Evolutionary conservation across 2,329 filamentous ascomycete species (phyloP), one percentile per base, ranked within the genome.

Genomic region (Orbilia javanica): DNA sequence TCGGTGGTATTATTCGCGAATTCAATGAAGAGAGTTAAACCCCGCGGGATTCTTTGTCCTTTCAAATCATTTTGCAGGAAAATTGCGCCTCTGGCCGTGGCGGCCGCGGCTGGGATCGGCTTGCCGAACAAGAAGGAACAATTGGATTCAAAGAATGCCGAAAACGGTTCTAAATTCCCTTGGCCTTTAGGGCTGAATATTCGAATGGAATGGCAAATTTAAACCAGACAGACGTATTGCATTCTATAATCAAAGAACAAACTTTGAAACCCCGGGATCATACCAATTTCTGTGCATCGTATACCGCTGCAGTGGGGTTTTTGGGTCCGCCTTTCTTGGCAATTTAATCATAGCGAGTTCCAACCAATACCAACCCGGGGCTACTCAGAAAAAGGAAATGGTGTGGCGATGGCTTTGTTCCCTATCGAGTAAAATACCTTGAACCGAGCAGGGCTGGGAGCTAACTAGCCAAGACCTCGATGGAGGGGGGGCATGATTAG

Each of bases 401-500:
- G 68, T 72, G 68, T 53, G 55, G 63, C 29, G n/a, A n/a, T n/a
- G n/a, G n/a, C n/a, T n/a, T n/a, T n/a, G n/a, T n/a, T n/a, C n/a
- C n/a, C n/a, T n/a, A n/a, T n/a, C n/a, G n/a, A n/a, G n/a, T n/a
- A n/a, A n/a, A n/a, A n/a, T 46, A 42, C 57, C 10, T 27, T 27
- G 34, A 46, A 64, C n/a, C n/a, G n/a, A 71, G 64, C 68, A 71
- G 22, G 68, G 68, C 48, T 72, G 25, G 48, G 34, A 6, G 52
- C 34, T 36, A 36, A 36, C 52, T 55, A 36, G 27, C 22, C 25
- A 31, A 15, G 5, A n/a, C n/a, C n/a, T 34, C 29, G 13, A 55
- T 55, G 52, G 36, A n/a, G n/a, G n/a, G n/a, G n/a, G n/a, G n/a
- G n/a, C n/a, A n/a, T n/a, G n/a, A n/a, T n/a, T 27, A n/a, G 34